Evolutionary conservation across 371 early-diverging fungal genomes (phyloP).

Genomic region (Zopfochytrium polystomum): DNA sequence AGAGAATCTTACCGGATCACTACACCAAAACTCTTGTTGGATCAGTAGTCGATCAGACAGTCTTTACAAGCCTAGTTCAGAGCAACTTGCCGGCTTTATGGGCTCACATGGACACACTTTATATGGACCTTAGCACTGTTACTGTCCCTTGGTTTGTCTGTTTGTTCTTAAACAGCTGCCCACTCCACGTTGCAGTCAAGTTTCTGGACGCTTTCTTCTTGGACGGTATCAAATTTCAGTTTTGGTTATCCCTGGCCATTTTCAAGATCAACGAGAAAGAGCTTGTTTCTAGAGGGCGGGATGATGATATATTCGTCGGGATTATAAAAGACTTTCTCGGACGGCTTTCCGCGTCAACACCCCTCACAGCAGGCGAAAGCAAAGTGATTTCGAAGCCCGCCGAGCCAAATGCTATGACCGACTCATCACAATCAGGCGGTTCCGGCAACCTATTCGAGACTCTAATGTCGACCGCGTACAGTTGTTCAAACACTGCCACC

Average conservation of each 20-base stretch:
- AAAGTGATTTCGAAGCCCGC: slow-evolving; percentile 1
- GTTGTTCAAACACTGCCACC: slow-evolving; percentile 31
- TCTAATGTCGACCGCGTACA: slow-evolving; percentile 38
- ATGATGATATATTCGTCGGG: slow-evolving; percentile 56
- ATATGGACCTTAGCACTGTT: slow-evolving; percentile 57
- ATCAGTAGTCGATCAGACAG: slow-evolving; percentile 61
- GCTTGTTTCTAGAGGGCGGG: slow-evolving; percentile 46
- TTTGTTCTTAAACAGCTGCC: slow-evolving; percentile 54
- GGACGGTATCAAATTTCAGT: slow-evolving; percentile 59
- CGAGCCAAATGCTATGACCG: slow-evolving; percentile 4
- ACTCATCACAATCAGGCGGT: slow-evolving; percentile 25
- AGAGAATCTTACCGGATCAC: slow-evolving; percentile 59
- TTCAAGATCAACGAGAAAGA: slow-evolving; percentile 54
- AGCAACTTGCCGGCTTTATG: slow-evolving; percentile 49
- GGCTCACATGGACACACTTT: slow-evolving; percentile 51
- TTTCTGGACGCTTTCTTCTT: slow-evolving; percentile 56
- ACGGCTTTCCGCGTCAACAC: slow-evolving; percentile 31
- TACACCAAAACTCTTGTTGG: slow-evolving; percentile 65
- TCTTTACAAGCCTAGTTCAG: slow-evolving; percentile 53
- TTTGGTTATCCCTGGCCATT: slow-evolving; percentile 59
- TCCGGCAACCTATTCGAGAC: slow-evolving; percentile 33
- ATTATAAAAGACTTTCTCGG: slow-evolving; percentile 47
- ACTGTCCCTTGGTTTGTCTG: slow-evolving; percentile 69
- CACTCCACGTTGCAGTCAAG: slow-evolving; percentile 39
- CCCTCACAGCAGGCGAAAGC: background rate